Base-by-base conservation (phyloP, 2,329 filamentous ascomycete species). In the Colletotrichum sp. region DNA sequence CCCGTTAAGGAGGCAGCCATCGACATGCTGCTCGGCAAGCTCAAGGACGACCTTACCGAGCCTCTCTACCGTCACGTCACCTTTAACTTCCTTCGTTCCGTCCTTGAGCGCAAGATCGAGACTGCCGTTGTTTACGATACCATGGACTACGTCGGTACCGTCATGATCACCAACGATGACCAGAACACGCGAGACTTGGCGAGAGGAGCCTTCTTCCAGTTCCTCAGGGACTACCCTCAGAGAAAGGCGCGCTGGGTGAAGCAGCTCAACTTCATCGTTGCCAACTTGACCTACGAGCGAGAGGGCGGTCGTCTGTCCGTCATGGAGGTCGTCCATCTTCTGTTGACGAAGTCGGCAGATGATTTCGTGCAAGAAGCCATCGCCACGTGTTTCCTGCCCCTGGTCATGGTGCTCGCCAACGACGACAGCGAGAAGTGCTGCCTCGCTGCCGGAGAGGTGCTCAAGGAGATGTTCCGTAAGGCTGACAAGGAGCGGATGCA, bases 91-190 rank as follows among this genome's bases (percentile, higher is more conserved):
- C 86, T 99, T 75, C 94, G 96, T 57, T 94, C 95, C 1, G 93
- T 99, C 30, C 91, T 99, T 82, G 94, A 95, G 69, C 92, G 96
- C 21, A 96, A 94, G 82, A 89, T 99, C 59, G 91, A 98, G 80
- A 96, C 98, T 9, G 93, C 96, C 0, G 91, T 94, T 57, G 93
- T 99, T 34, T 99, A 99, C 82, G 96, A 99, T 81, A 93, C 94
- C 10, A 91, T 98, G 78, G 97, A 99, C 83, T 93, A 96, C 80
- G 93, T 98, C 34, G 95, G 95, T 63, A 93, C 92, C 5, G 94
- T 98, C 83, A 99, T 99, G 96, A 94, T 99, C 72, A 98, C 95
- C 60, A 99, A 99, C 82, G 95, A 98, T 78, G 96, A 98, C 79
- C 94, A 94, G 79, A 93, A 94, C 78, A 96, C 96, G 4, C 92